Conservation (phyloP, 2,329 filamentous ascomycete species). For the Lecanosticta acicola region DNA sequence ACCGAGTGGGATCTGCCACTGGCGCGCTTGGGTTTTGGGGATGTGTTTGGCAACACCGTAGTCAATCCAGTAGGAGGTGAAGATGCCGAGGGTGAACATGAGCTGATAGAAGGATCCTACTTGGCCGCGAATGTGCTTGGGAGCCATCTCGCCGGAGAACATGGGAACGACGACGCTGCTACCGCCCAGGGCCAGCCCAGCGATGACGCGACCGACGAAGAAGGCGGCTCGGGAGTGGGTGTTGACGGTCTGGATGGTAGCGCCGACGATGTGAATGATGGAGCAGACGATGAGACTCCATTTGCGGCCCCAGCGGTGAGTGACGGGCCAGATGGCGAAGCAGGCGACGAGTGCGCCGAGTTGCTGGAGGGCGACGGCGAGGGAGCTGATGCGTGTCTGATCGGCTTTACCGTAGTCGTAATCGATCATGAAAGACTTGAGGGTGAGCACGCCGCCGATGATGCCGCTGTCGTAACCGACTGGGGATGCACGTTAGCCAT, state of each 20-base stretch:
- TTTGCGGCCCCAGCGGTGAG: conserved; percentile 43
- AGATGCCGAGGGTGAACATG: conserved; percentile 47
- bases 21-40: conserved; percentile 32
- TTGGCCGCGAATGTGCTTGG: conserved; percentile 42
- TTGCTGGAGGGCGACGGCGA: conserved; percentile 47
- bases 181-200: conserved; percentile 46
- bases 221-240: conserved; percentile 40
- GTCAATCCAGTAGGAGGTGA: conserved; percentile 49
- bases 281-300: conserved; percentile 41
- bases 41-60: conserved; percentile 41
- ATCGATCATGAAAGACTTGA: conserved; percentile 20
- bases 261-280: conserved; percentile 37
- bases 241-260: conserved; percentile 44
- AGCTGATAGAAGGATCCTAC: conserved; percentile 50
- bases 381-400: conserved; percentile 26
- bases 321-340: conserved; percentile 45
- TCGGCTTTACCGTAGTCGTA: conserved; percentile 20
- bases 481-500: no score
- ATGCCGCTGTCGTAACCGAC: conserved; percentile 44
- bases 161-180: conserved; percentile 42
- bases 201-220: conserved; percentile 43
- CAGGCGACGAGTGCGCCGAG: conserved; percentile 50
- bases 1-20: conserved; percentile 55
- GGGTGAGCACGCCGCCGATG: conserved; percentile 25
- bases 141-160: conserved; percentile 39